A percentile compares a stretch with the other conserved stretches of the same genome.
These are phyloP conservation scores for Hordeum marinum DNA, from an alignment of 176 grass and related monocot species.

Conservation along the genomic window DNA sequence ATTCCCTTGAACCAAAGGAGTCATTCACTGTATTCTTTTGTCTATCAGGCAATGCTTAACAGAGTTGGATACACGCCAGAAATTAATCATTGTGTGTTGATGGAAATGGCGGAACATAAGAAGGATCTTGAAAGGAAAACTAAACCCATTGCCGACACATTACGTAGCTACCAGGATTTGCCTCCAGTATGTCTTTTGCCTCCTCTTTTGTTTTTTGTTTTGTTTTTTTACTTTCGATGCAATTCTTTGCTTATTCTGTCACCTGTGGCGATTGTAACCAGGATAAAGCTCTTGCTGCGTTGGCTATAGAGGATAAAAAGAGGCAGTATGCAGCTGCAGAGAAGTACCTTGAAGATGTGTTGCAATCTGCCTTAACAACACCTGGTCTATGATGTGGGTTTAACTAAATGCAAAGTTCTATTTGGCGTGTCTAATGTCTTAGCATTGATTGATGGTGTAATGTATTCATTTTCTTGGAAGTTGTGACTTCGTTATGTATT, in stretches of 20 bases:
- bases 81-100: slow-evolving; percentile 97
- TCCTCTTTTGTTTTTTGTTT: slow-evolving; percentile 5
- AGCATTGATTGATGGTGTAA: slow-evolving; percentile 15
- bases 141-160: slow-evolving; percentile 88
- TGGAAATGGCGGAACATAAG: slow-evolving; percentile 99
- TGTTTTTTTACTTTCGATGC: background rate
- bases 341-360: slow-evolving; percentile 96
- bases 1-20: no score
- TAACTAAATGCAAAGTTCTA: slow-evolving; percentile 18
- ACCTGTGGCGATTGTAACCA: slow-evolving; percentile 37
- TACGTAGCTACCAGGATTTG: slow-evolving; percentile 97
- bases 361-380: slow-evolving; percentile 79
- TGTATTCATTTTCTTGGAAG: slow-evolving; percentile 13
- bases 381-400: slow-evolving; percentile 49
- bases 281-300: slow-evolving; percentile 96
- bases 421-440: slow-evolving; percentile 27
- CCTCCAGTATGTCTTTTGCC: slow-evolving; percentile 66
- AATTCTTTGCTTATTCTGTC: slow-evolving; percentile 9
- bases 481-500: slow-evolving; percentile 10
- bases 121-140: slow-evolving; percentile 95
- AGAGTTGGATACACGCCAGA: slow-evolving; percentile 92
- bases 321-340: slow-evolving; percentile 93
- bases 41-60: slow-evolving; percentile 77
- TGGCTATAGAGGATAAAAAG: slow-evolving; percentile 98
- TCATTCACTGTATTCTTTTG: slow-evolving; percentile 25